Conservation (phyloP, 805 yeast species). For the Kluyveromyces siamensis region DNA sequence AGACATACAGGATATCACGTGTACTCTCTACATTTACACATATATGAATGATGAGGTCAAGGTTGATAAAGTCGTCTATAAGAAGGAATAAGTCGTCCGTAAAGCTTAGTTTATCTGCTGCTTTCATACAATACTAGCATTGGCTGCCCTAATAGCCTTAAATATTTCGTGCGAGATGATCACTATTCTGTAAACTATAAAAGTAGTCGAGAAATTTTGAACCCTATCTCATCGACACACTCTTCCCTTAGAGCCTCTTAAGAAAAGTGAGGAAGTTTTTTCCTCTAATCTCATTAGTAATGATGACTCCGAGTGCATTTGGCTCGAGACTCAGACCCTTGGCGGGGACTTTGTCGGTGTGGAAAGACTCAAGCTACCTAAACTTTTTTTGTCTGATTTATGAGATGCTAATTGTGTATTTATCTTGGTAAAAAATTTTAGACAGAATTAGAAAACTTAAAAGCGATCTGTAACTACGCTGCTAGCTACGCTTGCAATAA, state of each 20-base stretch:
- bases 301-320: constrained; percentile 98
- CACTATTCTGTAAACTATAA: not conserved
- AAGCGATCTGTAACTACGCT: not conserved
- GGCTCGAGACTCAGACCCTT: constrained; percentile 75
- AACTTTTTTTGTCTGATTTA: constrained; percentile 49
- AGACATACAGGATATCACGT: constrained; percentile 71
- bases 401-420: constrained; percentile 3
- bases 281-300: constrained; percentile 27
- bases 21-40: constrained; percentile 81
- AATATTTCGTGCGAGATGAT: not conserved
- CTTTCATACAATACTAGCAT: not conserved
- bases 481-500: too few species aligned
- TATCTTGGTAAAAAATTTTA: not conserved
- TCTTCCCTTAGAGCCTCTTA: not conserved
- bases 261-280: constrained; percentile 24
- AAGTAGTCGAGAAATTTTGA: constrained; percentile 2
- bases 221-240: too few species aligned
- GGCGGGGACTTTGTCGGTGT: constrained; percentile 61
- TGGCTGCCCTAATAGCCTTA: not conserved
- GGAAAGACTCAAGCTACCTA: constrained; percentile 99
- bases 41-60: constrained; percentile 73
- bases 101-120: not conserved
- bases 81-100: constrained; percentile 33
- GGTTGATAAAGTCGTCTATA: constrained; percentile 76
- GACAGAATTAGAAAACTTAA: not conserved